These are phyloP conservation scores for Celoporthe dispersa DNA, from an alignment of 2,329 filamentous ascomycete species.

Conservation along the genomic window DNA sequence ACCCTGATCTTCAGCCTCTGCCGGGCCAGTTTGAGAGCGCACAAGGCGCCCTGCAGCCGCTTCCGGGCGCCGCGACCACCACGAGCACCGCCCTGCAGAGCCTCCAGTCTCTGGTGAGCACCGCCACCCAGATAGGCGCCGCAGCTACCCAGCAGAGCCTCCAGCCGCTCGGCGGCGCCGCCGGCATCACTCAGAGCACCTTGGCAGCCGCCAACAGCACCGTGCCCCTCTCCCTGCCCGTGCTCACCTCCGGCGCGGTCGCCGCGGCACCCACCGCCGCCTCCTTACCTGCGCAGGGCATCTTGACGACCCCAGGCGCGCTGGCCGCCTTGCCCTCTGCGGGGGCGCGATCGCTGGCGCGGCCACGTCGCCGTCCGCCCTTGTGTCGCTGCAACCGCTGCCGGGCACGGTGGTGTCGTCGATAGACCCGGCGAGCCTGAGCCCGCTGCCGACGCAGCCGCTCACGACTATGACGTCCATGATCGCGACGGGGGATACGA, in stretches of 20 bases:
- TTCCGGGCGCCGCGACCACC: constrained; percentile 17
- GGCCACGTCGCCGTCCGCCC: neutral
- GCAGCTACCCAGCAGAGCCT: constrained; percentile 8
- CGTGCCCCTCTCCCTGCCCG: neutral
- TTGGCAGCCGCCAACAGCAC: neutral
- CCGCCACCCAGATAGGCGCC: neutral
- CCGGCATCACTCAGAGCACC: neutral
- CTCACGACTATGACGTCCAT: constrained; percentile 21
- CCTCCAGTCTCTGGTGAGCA: neutral
- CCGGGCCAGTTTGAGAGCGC: constrained; percentile 17
- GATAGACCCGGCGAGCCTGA: constrained; percentile 13
- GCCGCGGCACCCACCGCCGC: neutral
- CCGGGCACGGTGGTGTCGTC: constrained; percentile 5
- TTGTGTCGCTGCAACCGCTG: constrained; percentile 20
- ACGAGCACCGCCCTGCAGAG: neutral
- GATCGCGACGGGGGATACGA: constrained; percentile 5
- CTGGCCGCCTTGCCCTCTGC: neutral
- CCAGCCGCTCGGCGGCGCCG: constrained; percentile 4
- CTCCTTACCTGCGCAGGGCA: neutral
- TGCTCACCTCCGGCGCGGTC: neutral
- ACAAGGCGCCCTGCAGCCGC: constrained; percentile 12
- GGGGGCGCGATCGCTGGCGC: neutral
- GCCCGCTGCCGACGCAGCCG: constrained; percentile 17
- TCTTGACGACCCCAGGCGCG: constrained; percentile 18
- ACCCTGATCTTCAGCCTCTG: constrained; percentile 21